These are phyloP conservation scores for Ensete glaucum DNA, from an alignment of 176 grass and related monocot genomes.

Conservation along the genomic window DNA sequence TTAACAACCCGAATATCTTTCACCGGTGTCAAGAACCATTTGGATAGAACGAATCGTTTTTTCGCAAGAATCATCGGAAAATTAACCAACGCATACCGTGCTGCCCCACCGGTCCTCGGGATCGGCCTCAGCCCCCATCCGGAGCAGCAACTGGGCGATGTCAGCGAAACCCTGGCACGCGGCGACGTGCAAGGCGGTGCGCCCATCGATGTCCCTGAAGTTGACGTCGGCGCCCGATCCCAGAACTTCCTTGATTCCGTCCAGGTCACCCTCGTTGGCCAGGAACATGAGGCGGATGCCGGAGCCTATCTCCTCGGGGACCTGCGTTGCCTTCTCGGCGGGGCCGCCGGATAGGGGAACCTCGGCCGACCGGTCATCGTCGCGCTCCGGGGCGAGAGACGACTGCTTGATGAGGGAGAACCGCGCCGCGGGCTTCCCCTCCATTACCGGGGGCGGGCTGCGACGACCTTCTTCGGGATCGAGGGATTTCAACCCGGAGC, in stretches of 20 bases:
- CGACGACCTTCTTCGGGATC: background rate
- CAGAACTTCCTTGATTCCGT: conserved; percentile 61
- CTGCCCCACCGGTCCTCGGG: conserved; percentile 83
- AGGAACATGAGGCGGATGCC: conserved; percentile 76
- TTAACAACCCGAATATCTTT: too few species aligned
- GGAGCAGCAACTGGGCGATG: conserved; percentile 52
- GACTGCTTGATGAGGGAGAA: background rate
- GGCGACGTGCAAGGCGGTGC: conserved; percentile 84
- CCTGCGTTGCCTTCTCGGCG: background rate
- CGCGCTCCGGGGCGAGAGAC: background rate
- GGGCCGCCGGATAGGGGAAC: background rate
- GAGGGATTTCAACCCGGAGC: background rate
- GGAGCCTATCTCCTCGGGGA: conserved; percentile 27
- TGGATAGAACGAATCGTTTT: too few species aligned
- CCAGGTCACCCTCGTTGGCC: conserved; percentile 48
- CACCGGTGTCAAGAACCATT: too few species aligned
- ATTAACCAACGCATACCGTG: conserved; percentile 38
- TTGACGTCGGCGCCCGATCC: conserved; percentile 52
- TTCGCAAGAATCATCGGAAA: background rate
- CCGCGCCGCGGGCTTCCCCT: background rate
- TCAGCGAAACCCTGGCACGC: conserved; percentile 65
- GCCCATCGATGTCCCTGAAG: conserved; percentile 75
- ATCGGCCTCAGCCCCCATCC: conserved; percentile 45
- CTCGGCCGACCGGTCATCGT: background rate
- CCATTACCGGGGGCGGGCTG: background rate